These are phyloP conservation scores for Isatis lusitanica DNA, from an alignment of 441 rosid genomes.

Conservation along the genomic window DNA sequence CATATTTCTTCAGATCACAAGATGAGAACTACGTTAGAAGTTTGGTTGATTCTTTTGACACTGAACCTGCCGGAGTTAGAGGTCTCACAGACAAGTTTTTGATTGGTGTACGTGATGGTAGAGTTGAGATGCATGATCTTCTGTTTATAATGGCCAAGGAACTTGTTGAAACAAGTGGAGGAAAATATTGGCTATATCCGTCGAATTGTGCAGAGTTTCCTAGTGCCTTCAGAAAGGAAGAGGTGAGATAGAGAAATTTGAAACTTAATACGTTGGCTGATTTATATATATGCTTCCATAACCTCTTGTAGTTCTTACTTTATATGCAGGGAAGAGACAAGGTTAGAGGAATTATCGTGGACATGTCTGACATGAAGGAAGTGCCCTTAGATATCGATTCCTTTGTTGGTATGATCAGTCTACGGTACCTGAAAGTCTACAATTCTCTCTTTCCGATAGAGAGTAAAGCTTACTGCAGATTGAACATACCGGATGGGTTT, in stretches of 20 bases:
- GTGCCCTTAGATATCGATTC: neutral
- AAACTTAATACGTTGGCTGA: neutral
- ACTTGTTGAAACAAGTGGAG: neutral
- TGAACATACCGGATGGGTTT: slow-evolving; percentile 4
- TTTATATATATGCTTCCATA: neutral
- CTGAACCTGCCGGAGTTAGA: neutral
- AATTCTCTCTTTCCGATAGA: neutral
- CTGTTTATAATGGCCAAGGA: neutral
- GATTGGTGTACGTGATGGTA: slow-evolving; percentile 5
- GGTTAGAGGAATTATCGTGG: slow-evolving; percentile 12
- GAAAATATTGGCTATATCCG: neutral
- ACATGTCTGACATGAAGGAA: slow-evolving; percentile 10
- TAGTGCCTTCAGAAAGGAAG: neutral
- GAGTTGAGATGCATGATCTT: slow-evolving; percentile 16
- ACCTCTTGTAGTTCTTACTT: neutral
- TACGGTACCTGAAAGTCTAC: slow-evolving; percentile 15
- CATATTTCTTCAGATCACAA: slow-evolving; percentile 14
- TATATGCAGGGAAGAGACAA: neutral
- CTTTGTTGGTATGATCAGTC: neutral
- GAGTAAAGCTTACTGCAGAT: neutral
- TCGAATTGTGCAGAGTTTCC: neutral
- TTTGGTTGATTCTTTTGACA: neutral
- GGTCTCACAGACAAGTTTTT: slow-evolving; percentile 1
- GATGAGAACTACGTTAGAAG: neutral
- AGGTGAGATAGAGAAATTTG: neutral